Evolutionary conservation across 2,329 filamentous ascomycete species (phyloP), one percentile per base, ranked within the genome.

Genomic region (Chaetomiaceae sp.): DNA sequence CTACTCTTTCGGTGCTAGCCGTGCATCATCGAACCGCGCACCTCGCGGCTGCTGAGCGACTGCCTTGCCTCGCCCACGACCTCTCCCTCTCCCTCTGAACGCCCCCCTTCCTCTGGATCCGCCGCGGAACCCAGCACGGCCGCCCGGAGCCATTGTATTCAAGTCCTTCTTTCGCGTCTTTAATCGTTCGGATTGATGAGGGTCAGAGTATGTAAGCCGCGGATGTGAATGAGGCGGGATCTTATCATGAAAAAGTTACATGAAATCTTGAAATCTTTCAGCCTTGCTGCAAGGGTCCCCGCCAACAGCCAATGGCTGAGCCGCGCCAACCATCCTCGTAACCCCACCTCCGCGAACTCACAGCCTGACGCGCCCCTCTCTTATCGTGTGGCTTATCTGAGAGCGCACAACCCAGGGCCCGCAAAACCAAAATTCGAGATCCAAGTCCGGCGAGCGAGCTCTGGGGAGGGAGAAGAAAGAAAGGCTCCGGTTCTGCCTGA

Each of bases 321-420:
- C n/a, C n/a, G n/a, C n/a, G n/a, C n/a, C n/a, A n/a, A n/a, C n/a
- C n/a, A n/a, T n/a, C n/a, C n/a, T n/a, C n/a, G n/a, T n/a, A n/a
- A n/a, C n/a, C n/a, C n/a, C n/a, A 41, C 26, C 5, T 8, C 12
- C 4, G 9, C 4, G 29, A 3, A 20, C 10, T 11, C 29, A 22
- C 1, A 8, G 26, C 10, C 26, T 42, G 60, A 53, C 54, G 50
- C 42, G 49, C 42, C 50, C 42, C 42, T 47, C 19, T 33, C 60
- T 68, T 68, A 68, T 70, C 67, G 54, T 35, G 45, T 32, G 48
- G 42, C 61, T 72, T 74, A 74, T 74, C 72, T 72, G 74, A 73
- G 71, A 69, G 72, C 71, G 69, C 73, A 75, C 73, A 75, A 73
- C 67, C 47, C 64, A 29, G 63, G 61, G 65, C 68, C 65, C 64